Evolutionary conservation across 2,329 filamentous ascomycete genomes (phyloP).

Genomic region (Chaetomiaceae sp.): DNA sequence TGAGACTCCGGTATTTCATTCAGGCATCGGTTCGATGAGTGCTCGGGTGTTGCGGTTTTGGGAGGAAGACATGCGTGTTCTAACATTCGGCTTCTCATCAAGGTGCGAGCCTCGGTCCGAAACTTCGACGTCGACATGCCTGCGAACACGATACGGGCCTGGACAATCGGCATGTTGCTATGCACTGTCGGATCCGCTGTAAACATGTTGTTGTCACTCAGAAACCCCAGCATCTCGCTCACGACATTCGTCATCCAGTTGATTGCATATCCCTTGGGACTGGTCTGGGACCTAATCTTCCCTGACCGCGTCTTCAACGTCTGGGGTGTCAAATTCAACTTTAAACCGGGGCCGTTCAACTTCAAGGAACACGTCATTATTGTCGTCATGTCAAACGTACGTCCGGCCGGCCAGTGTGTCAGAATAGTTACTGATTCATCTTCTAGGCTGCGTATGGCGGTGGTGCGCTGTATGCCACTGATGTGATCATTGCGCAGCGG

Average conservation of each 20-base stretch:
- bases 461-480: constrained; percentile 53
- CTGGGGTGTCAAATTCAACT: constrained; percentile 51
- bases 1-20: constrained; percentile 32
- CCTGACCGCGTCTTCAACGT: constrained; percentile 49
- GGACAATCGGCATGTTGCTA: constrained; percentile 57
- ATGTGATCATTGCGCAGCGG: constrained; percentile 48
- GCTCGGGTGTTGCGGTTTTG: neutral
- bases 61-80: constrained; percentile 5
- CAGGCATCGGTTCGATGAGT: neutral
- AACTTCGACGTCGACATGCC: constrained; percentile 62
- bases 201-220: constrained; percentile 58
- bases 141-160: constrained; percentile 61
- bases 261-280: constrained; percentile 55
- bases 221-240: constrained; percentile 56
- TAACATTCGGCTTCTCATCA: constrained; percentile 25
- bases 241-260: constrained; percentile 61
- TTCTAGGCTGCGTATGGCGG: constrained; percentile 53
- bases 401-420: constrained; percentile 23
- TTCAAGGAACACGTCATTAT: constrained; percentile 60
- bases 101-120: constrained; percentile 61
- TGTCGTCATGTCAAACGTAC: constrained; percentile 60
- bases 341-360: constrained; percentile 56
- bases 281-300: constrained; percentile 52
- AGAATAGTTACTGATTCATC: constrained; percentile 16
- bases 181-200: constrained; percentile 59